phyloP scores from a whole-genome alignment of 768 basidiomycete species.

The Cystobasidium onofrii region DNA sequence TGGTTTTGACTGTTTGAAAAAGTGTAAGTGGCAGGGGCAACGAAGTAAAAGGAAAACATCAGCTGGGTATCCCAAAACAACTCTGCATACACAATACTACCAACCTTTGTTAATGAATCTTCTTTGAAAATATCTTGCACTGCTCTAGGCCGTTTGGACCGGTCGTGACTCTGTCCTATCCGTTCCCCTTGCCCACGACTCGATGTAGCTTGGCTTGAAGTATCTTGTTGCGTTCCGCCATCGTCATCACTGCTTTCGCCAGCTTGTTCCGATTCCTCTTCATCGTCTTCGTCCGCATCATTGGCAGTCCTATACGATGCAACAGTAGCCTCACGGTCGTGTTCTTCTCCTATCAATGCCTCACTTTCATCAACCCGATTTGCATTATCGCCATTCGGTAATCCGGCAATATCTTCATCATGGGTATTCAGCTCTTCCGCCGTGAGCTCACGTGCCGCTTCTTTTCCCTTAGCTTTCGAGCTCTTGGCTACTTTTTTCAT shows the following conservation, averaged over 20 bases:
- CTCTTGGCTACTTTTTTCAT: constrained; percentile 20
- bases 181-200: background rate
- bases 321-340: constrained; percentile 15
- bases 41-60: background rate
- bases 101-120: background rate
- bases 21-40: background rate
- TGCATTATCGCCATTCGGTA: background rate
- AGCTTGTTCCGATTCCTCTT: background rate
- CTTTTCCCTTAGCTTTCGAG: background rate
- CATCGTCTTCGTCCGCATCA: background rate
- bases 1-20: background rate
- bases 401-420: background rate
- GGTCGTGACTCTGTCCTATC: constrained; percentile 1
- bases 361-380: no score
- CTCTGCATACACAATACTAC: no score
- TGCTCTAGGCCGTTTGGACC: background rate
- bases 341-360: background rate
- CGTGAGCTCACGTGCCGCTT: constrained; percentile 21
- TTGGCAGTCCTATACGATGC: constrained; percentile 20
- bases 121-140: constrained; percentile 19
- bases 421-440: background rate
- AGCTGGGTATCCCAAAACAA: no score
- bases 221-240: background rate
- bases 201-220: background rate
- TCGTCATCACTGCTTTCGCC: constrained; percentile 4